Evolutionary conservation across 2,329 filamentous ascomycete species (phyloP), one percentile per base, ranked within the genome.

Genomic region (Aspergillus ibericus): DNA sequence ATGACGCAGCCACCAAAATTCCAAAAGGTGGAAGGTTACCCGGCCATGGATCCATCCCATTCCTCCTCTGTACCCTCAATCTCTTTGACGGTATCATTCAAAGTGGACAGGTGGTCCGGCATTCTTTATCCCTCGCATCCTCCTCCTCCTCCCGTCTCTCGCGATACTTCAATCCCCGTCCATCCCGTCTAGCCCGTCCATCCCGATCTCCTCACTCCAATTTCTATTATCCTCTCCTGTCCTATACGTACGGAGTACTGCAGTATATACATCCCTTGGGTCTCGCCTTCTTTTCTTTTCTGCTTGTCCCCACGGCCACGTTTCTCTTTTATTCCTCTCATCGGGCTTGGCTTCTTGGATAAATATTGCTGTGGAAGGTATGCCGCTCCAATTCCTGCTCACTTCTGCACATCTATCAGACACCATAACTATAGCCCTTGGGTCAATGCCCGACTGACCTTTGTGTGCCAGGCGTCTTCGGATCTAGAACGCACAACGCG

Each of bases 1-100:
- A 69, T 68, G 67, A 68, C 66, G 66, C 65, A 63, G 36, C 53
- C 46, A 34, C 25, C 29, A 25, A 27, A 40, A 40, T 35, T 35
- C 5, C 22, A 36, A 44, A 32, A 66, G 62, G 62, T 64, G 63
- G 63, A 66, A 66, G 63, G 63, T 66, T 64, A 60, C 59, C 63
- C 63, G 63, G 61, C 47, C 56, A 32, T 18, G 6, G 12, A 38
- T 44, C 42, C 46, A 46, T 29, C 35, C 22, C 36, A 29, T 53
- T 36, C 22, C 27, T 32, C 25, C 36, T 35, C 32, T 15, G 15
- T 36, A 34, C 16, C 27, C 27, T 29, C 27, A 29, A 29, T 29
- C 8, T 29, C 27, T 29, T 29, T 29, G 27, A 27, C 25, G 25
- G 22, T 42, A 49, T 46, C 32, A 20, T 53, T 47, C 56, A 56